phyloP scores from a whole-genome alignment of 164 flowering plant genomes.

The Taxillus chinensis region DNA sequence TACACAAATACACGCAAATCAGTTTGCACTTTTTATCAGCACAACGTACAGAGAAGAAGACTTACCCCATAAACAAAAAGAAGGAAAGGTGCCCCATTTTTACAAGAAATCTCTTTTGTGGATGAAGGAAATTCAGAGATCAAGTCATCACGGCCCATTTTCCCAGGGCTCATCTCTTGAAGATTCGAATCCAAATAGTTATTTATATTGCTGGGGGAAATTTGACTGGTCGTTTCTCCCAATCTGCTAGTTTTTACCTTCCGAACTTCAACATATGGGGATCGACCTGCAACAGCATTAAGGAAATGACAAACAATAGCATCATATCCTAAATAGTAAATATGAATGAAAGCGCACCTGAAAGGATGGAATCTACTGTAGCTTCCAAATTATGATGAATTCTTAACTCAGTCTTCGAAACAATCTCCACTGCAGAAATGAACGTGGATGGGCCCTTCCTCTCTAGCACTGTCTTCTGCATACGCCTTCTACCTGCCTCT shows the following conservation, averaged over 20 bases:
- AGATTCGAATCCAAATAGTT: conserved; percentile 21
- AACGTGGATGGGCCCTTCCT: conserved; percentile 92
- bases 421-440: conserved; percentile 64
- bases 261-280: conserved; percentile 58
- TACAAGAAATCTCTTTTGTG: conserved; percentile 14
- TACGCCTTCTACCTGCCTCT: conserved; percentile 88
- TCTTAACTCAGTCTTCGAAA: conserved; percentile 70
- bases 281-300: conserved; percentile 39
- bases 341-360: conserved; percentile 31
- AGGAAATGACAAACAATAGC: background rate
- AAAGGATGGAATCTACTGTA: conserved; percentile 87
- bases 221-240: conserved; percentile 10
- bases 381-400: conserved; percentile 77
- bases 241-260: conserved; percentile 30
- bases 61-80: conserved; percentile 86
- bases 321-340: conserved; percentile 1
- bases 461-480: conserved; percentile 79
- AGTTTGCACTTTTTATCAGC: background rate
- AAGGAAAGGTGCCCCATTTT: conserved; percentile 23
- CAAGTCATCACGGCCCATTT: conserved; percentile 9
- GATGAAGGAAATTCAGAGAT: conserved; percentile 16
- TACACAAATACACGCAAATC: background rate
- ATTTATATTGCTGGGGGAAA: conserved; percentile 13
- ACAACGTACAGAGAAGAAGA: background rate
- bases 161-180: conserved; percentile 16